These are phyloP conservation scores for Aspergillus pseudoglaucus DNA, from an alignment of 2,329 filamentous ascomycete species.

Conservation along the genomic window DNA sequence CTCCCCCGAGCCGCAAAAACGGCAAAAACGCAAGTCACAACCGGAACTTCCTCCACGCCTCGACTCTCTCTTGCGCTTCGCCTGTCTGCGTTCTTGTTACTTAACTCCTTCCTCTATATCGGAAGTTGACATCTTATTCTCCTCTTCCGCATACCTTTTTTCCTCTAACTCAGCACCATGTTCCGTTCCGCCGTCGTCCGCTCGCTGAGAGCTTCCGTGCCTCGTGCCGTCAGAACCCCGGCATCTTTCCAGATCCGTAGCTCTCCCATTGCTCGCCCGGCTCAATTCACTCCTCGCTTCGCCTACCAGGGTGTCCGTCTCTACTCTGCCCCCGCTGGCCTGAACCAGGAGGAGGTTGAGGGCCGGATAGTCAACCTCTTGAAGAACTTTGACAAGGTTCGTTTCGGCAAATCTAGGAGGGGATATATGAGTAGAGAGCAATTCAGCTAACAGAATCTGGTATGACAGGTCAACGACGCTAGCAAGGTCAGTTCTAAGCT, in stretches of 20 bases:
- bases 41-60: neutral
- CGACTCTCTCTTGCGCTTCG: constrained; percentile 11
- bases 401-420: constrained; percentile 17
- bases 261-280: constrained; percentile 55
- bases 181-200: constrained; percentile 82
- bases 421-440: neutral
- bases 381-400: constrained; percentile 95
- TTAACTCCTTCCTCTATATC: neutral
- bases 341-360: constrained; percentile 79
- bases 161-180: constrained; percentile 53
- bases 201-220: constrained; percentile 54
- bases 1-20: constrained; percentile 21
- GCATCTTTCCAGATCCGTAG: constrained; percentile 55
- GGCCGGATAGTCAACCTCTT: constrained; percentile 87
- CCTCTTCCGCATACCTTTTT: constrained; percentile 3
- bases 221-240: constrained; percentile 49
- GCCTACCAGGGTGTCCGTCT: constrained; percentile 66
- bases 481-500: constrained; percentile 29
- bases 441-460: constrained; percentile 1
- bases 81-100: constrained; percentile 5
- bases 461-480: constrained; percentile 30
- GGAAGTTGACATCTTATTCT: constrained; percentile 2
- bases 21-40: neutral
- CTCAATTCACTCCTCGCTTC: constrained; percentile 56
- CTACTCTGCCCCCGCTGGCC: constrained; percentile 76